These are phyloP conservation scores for Sphagnum fallax DNA, from an alignment of 228 moss, liverwort and hornwort genomes.

Conservation along the genomic window DNA sequence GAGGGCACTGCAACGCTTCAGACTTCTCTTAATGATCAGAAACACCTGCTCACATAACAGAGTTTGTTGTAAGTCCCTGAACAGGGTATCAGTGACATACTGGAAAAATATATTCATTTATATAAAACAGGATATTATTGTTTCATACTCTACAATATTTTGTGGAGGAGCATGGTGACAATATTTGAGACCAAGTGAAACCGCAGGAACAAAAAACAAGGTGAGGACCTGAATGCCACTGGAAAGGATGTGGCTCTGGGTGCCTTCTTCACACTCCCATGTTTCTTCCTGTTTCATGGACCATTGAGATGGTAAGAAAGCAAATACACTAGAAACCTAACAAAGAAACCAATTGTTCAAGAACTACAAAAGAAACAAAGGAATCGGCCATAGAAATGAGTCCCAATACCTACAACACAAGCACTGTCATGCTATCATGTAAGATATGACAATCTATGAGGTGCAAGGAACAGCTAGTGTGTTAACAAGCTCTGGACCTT, in stretches of 20 bases:
- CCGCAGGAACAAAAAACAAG: no score
- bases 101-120: no score
- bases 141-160: no score
- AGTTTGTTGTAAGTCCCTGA: slow-evolving; percentile 4
- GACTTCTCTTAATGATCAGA: slow-evolving; percentile 88
- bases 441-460: no score
- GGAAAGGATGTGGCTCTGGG: slow-evolving; percentile 71
- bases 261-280: slow-evolving; percentile 98
- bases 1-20: slow-evolving; percentile 97
- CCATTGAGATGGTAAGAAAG: not conserved
- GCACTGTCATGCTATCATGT: not conserved
- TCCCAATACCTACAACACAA: not conserved
- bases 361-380: not conserved
- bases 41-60: slow-evolving; percentile 57
- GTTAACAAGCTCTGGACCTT: no score
- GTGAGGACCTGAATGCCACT: slow-evolving; percentile 78
- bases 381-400: not conserved
- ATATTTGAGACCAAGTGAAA: no score
- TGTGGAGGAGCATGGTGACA: no score
- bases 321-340: not conserved
- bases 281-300: slow-evolving; percentile 73
- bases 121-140: no score
- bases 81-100: not conserved
- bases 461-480: no score
- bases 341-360: not conserved